These are phyloP conservation scores for Oryza longistaminata DNA, from an alignment of 176 grass and related monocot genomes.

Conservation along the genomic window DNA sequence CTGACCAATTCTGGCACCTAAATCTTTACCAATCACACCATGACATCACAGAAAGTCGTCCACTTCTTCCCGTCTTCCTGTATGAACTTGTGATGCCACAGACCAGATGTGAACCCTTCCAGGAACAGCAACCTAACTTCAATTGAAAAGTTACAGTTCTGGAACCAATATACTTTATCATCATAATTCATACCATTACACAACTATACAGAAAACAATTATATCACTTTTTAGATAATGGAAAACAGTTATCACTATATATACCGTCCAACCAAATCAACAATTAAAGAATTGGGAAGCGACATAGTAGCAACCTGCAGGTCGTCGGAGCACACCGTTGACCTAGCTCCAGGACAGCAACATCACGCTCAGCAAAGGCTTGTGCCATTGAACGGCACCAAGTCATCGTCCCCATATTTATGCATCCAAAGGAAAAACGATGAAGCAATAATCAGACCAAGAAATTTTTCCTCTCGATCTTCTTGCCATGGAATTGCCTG, in stretches of 20 bases:
- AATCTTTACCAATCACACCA: constrained; percentile 7
- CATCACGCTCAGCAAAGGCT: background rate
- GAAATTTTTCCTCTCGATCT: background rate
- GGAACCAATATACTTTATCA: background rate
- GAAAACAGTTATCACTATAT: too few species aligned
- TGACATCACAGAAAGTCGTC: constrained; percentile 14
- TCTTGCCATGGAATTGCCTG: constrained; percentile 9
- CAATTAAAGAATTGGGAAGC: background rate
- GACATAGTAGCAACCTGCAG: background rate
- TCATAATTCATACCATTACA: background rate
- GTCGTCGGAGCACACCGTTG: constrained; percentile 19
- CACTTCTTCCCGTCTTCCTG: too few species aligned
- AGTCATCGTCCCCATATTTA: constrained; percentile 16
- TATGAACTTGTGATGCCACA: too few species aligned
- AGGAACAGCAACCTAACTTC: background rate
- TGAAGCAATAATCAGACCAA: background rate
- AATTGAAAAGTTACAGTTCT: background rate
- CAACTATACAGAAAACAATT: background rate
- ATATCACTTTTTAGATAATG: too few species aligned
- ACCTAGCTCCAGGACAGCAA: constrained; percentile 27
- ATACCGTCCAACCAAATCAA: background rate
- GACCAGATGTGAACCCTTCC: background rate
- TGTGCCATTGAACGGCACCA: background rate
- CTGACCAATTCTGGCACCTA: constrained; percentile 10
- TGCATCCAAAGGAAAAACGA: background rate